phyloP scores from a whole-genome alignment of 23 red algal genomes.

The Gracilaria gracilis region DNA sequence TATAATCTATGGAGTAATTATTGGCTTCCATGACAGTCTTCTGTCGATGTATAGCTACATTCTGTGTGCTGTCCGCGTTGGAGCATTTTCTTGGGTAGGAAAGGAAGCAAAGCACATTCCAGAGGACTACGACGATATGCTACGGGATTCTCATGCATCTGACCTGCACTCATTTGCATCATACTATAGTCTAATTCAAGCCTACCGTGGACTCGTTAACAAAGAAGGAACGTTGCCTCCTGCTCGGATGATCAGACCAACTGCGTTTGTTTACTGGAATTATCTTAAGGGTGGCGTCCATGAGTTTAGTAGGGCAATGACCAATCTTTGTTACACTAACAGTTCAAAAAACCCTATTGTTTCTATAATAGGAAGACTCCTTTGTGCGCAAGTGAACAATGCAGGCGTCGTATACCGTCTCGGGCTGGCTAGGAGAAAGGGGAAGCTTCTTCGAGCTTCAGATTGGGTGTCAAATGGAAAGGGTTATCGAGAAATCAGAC shows the following conservation, averaged over 20 bases:
- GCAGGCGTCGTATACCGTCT: neutral
- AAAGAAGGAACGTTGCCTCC: neutral
- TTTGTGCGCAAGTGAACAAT: conserved; percentile 29
- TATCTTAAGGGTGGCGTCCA: conserved; percentile 4
- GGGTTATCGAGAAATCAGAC: neutral
- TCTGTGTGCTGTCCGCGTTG: neutral
- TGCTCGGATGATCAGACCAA: conserved; percentile 15
- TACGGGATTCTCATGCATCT: conserved; percentile 2
- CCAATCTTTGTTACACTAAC: neutral
- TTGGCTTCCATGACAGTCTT: conserved; percentile 21
- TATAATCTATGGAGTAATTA: conserved; percentile 25
- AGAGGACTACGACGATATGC: conserved; percentile 18
- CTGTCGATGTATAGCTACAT: conserved; percentile 5
- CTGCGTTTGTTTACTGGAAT: conserved; percentile 17
- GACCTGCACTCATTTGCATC: conserved; percentile 33
- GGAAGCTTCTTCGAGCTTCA: neutral
- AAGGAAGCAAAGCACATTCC: neutral
- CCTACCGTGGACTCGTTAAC: conserved; percentile 6
- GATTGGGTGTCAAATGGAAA: neutral
- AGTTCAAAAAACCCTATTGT: conserved; percentile 34
- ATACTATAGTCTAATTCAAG: conserved; percentile 45
- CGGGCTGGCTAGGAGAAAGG: neutral
- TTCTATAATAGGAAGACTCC: conserved; percentile 1
- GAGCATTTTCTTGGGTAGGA: conserved; percentile 37
- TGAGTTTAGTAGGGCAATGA: conserved; percentile 21